Conservation (phyloP, 177 flowering plant genomes). For the Tripterygium wilfordii region DNA sequence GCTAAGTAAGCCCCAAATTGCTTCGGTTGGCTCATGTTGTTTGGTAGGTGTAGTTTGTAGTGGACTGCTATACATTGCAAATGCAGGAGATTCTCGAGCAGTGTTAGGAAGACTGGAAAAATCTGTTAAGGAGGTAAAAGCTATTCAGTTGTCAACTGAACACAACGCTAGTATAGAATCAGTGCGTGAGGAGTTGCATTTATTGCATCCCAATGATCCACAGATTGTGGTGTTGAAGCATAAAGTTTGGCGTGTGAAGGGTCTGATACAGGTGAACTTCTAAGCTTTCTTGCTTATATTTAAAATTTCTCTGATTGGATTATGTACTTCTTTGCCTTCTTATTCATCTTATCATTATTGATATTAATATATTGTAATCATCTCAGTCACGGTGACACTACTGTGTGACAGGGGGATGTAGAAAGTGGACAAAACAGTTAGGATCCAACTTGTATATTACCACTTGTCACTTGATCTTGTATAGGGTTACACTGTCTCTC, state of each 20-base stretch:
- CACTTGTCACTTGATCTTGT: too few relatives aligned
- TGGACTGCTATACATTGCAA: constrained; percentile 74
- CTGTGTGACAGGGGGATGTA: too few relatives aligned
- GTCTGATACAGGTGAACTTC: constrained; percentile 65
- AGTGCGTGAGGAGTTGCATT: constrained; percentile 73
- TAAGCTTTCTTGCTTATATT: constrained; percentile 1
- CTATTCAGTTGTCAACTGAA: constrained; percentile 76
- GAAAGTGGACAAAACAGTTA: too few relatives aligned
- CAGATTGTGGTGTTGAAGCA: constrained; percentile 69
- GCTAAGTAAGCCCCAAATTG: constrained; percentile 64
- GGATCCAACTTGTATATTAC: too few relatives aligned
- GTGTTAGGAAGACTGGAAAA: constrained; percentile 70
- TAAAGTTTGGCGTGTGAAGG: constrained; percentile 91
- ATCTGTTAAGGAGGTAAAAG: constrained; percentile 35
- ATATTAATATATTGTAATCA: too few relatives aligned
- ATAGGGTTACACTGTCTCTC: too few relatives aligned
- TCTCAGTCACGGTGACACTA: too few relatives aligned
- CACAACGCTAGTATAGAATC: constrained; percentile 78
- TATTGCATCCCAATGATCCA: constrained; percentile 83
- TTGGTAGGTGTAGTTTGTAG: constrained; percentile 77
- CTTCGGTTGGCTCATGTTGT: constrained; percentile 90
- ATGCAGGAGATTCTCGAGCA: constrained; percentile 86
- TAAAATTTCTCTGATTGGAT: too few relatives aligned
- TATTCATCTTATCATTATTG: too few relatives aligned
- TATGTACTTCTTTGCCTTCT: too few relatives aligned